Conservation (phyloP, 2,329 filamentous ascomycete species). For the Pseudopyricularia javanii region DNA sequence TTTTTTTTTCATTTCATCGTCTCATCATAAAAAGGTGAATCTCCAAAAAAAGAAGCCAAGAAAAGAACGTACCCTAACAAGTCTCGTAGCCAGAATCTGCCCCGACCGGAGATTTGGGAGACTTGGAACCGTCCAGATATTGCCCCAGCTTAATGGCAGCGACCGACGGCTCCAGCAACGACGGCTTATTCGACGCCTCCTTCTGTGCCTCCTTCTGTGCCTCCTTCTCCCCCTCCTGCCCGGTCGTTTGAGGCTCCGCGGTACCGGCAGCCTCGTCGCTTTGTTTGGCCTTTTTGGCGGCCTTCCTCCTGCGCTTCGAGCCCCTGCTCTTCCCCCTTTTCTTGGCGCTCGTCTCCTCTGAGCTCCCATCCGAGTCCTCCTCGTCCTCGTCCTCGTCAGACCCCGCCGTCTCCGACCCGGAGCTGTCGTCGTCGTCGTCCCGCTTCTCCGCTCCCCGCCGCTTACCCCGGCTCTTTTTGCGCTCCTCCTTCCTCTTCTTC, state of each 20-base stretch:
- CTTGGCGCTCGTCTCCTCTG: slow-evolving; percentile 9
- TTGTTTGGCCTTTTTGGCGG: background rate
- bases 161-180: background rate
- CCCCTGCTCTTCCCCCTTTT: slow-evolving; percentile 1
- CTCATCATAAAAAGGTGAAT: background rate
- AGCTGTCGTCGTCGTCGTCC: slow-evolving; percentile 7
- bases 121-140: background rate
- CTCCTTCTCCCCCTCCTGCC: background rate
- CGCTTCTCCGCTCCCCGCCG: slow-evolving; percentile 14
- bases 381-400: slow-evolving; percentile 6
- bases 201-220: background rate
- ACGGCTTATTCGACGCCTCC: too few relatives aligned
- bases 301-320: slow-evolving; percentile 1
- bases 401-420: slow-evolving; percentile 4
- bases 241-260: background rate
- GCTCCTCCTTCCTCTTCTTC: slow-evolving; percentile 11
- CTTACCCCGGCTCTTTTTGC: slow-evolving; percentile 10
- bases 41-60: background rate
- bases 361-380: background rate
- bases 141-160: background rate
- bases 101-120: background rate
- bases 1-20: too few relatives aligned
- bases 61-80: background rate
- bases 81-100: slow-evolving; percentile 3
- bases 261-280: background rate